A percentile compares a stretch with the other conserved stretches of the same genome.
Conservation (phyloP, 2,329 filamentous ascomycete genomes). For the Curvularia sp. region DNA sequence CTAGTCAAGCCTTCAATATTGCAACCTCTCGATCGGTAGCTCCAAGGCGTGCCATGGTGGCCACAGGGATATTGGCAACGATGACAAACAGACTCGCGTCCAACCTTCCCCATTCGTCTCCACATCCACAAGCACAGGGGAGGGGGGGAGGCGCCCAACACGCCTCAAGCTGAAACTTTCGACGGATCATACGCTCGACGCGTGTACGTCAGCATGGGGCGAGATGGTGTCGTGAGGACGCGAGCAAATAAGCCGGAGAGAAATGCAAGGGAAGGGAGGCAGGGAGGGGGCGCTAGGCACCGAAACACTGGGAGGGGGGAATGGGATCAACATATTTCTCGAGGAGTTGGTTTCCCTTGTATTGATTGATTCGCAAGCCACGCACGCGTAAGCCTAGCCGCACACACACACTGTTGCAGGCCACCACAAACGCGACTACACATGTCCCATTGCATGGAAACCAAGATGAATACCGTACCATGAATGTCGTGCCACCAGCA, state of each 20-base stretch:
- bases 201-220: constrained; percentile 20
- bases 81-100: constrained; percentile 7
- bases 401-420: no score
- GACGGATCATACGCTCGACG: constrained; percentile 14
- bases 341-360: not conserved
- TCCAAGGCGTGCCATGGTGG: constrained; percentile 6
- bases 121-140: not conserved
- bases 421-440: no score
- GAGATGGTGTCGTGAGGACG: constrained; percentile 12
- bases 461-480: no score
- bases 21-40: not conserved
- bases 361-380: not conserved
- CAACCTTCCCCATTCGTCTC: constrained; percentile 10
- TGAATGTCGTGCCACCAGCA: not conserved
- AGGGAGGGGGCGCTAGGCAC: not conserved
- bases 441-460: no score
- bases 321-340: not conserved
- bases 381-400: not conserved
- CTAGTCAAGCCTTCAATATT: constrained; percentile 15
- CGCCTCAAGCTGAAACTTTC: constrained; percentile 19
- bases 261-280: not conserved
- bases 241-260: constrained; percentile 6
- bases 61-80: constrained; percentile 3
- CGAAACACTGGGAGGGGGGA: not conserved
- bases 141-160: constrained; percentile 2